Base-by-base conservation (phyloP, 495 filamentous ascomycete genomes). In the Talaromyces liani region DNA sequence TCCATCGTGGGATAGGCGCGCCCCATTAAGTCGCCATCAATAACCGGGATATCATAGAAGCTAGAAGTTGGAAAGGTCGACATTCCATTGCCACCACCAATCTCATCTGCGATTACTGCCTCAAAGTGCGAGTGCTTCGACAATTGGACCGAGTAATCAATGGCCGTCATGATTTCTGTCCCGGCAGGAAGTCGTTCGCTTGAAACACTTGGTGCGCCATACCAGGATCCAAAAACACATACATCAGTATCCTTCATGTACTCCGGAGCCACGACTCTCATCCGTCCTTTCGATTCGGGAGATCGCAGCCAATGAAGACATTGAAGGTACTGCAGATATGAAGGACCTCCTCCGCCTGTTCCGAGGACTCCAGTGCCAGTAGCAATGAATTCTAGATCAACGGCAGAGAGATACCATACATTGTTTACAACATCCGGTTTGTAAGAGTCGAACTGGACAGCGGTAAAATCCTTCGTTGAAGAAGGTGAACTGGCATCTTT, bases 341-440 rank as follows among this genome's bases (percentile, higher is more conserved):
- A 69, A 25, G 67, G 64, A 2, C 68, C 70, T 14, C 70, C 68
- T 53, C 68, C 68, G 27, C 67, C 70, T 10, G 68, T 69, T 1
- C 68, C 68, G 0, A 72, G 61, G 6, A 72, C 65, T 10, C 68
- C 68, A 1, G 66, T 70, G 7, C 68, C 70, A 1, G 65, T 65
- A 41, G 70, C 68, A 36, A 70, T 70, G 63, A 67, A 72, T 65
- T 70, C 68, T 3, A 70, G 65, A 61, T 70, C 68, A 2, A 66
- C 51, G 7, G 68, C 58, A 22, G 65, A 69, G 20, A 70, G 56
- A 60, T 70, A 68, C 70, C 70, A 72, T 47, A 65, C 58, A 22
- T 81, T 79, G 20, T 80, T 73, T 59, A 68, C 69, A 16, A 86
- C 78, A 7, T 67, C 71, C 0, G 85, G 85, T 33, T 65, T 75